Conservation (phyloP, 805 yeast species). For the Maudiozyma turicensis region DNA sequence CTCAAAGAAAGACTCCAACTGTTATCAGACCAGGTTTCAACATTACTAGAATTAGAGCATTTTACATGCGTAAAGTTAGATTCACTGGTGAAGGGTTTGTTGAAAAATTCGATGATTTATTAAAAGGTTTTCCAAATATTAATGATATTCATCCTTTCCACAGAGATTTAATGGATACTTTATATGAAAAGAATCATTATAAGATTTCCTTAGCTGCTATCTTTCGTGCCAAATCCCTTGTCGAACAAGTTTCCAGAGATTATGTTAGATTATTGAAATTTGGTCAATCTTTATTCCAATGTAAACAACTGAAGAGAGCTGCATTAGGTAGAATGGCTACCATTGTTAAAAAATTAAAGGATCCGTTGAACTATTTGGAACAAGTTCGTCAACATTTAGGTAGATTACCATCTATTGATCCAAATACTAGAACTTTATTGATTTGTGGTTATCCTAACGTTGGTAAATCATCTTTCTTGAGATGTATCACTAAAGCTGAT, state of each 20-base stretch:
- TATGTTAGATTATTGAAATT: constrained; percentile 88
- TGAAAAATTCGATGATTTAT: constrained; percentile 81
- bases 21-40: constrained; percentile 94
- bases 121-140: constrained; percentile 88
- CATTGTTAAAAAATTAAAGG: constrained; percentile 88
- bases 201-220: constrained; percentile 93
- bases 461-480: constrained; percentile 93
- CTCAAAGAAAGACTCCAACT: constrained; percentile 99
- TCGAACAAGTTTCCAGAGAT: constrained; percentile 95
- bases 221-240: constrained; percentile 84
- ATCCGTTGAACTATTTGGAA: constrained; percentile 85
- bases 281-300: constrained; percentile 96
- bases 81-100: constrained; percentile 93
- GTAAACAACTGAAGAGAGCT: constrained; percentile 97
- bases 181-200: constrained; percentile 96
- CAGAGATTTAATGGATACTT: constrained; percentile 93
- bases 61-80: constrained; percentile 96
- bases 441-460: constrained; percentile 99
- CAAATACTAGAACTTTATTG: constrained; percentile 93
- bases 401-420: constrained; percentile 95
- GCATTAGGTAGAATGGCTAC: constrained; percentile 99
- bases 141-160: constrained; percentile 98
- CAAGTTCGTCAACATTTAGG: constrained; percentile 99
- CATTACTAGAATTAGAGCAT: constrained; percentile 91
- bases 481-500: constrained; percentile 92